Evolutionary conservation across 2,329 filamentous ascomycete species (phyloP).

Genomic region (Colletotrichum melonis): DNA sequence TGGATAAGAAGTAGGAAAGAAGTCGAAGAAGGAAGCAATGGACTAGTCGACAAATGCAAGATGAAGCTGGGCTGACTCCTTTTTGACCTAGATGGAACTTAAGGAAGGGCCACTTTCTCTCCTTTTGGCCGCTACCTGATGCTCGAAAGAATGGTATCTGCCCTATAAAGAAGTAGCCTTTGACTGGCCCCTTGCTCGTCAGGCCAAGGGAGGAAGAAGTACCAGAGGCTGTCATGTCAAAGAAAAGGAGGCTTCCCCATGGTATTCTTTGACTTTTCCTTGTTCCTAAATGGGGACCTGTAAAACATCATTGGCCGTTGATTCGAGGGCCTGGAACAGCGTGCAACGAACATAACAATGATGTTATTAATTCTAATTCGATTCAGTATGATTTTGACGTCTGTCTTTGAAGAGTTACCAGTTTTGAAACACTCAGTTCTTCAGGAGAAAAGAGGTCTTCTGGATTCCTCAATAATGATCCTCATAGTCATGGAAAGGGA

Average conservation of each 20-base stretch:
- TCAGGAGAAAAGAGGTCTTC: background rate
- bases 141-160: background rate
- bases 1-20: no score
- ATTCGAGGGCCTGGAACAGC: background rate
- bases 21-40: background rate
- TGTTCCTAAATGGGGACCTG: background rate
- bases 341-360: background rate
- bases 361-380: background rate
- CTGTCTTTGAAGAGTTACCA: background rate
- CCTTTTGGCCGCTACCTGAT: background rate
- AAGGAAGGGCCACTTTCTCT: background rate
- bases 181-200: background rate
- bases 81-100: background rate
- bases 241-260: background rate
- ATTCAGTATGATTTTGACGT: background rate
- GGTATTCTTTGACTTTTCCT: background rate
- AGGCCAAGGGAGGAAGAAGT: background rate
- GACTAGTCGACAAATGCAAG: background rate
- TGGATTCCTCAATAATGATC: background rate
- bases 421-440: background rate
- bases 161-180: background rate
- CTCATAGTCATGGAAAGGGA: background rate
- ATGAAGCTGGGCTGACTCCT: background rate
- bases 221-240: background rate
- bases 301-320: background rate